Percentiles rank a stretch among this genome's conserved stretches.
Evolutionary conservation across 1,284 basidiomycete species (phyloP).

Genomic region (Paramarasmius palmivorus): DNA sequence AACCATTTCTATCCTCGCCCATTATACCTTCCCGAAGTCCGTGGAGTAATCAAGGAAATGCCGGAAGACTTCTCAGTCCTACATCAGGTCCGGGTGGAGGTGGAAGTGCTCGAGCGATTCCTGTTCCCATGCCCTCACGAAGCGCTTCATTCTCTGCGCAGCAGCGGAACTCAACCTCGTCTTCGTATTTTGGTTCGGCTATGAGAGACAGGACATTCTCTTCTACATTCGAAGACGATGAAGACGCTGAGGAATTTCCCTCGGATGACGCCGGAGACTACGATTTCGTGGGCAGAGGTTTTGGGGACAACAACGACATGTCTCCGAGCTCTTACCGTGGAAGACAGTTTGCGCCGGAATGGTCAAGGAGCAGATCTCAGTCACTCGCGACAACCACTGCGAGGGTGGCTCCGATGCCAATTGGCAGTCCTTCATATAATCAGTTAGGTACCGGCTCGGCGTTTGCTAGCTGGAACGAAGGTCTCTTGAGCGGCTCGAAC

Average conservation of each 20-base stretch:
- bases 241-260: constrained; percentile 52
- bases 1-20: constrained; percentile 51
- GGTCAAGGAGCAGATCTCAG: constrained; percentile 73
- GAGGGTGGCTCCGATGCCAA: constrained; percentile 38
- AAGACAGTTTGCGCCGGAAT: constrained; percentile 37
- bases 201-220: constrained; percentile 65
- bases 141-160: constrained; percentile 67
- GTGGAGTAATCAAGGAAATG: constrained; percentile 42
- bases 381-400: constrained; percentile 60
- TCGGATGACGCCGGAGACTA: constrained; percentile 18
- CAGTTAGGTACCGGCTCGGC: constrained; percentile 35
- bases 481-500: constrained; percentile 37
- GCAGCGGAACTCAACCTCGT: constrained; percentile 32
- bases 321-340: constrained; percentile 51
- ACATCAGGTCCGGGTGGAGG: constrained; percentile 30
- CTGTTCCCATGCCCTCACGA: constrained; percentile 52
- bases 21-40: constrained; percentile 48
- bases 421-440: constrained; percentile 38
- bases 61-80: constrained; percentile 38
- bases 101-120: constrained; percentile 17
- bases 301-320: neutral
- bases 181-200: constrained; percentile 50
- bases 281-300: constrained; percentile 3
- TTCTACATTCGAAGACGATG: constrained; percentile 74
- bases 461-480: constrained; percentile 58